Evolutionary conservation across 129 eudicot species (phyloP), one percentile per base, ranked within the genome.

Genomic region (Heracleum sosnowskyi): DNA sequence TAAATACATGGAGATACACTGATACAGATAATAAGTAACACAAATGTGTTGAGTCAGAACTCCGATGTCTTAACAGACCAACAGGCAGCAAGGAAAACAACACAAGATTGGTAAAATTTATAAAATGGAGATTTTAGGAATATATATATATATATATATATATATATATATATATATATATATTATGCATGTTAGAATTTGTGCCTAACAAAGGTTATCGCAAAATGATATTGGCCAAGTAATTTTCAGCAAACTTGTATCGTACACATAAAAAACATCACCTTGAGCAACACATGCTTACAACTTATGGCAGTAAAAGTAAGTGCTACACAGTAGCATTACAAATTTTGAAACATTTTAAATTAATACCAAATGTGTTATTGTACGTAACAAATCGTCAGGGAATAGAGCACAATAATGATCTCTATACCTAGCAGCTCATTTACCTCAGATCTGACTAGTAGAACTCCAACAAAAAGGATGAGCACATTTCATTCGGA

Each of bases 381-480:
- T 45, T 29, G 31, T 44, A 28, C 5, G 77, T 44, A 73, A 26
- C 20, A 44, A 44, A 28, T 28, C 10, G 6, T n/a, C 4, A 73
- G 76, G 4, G 4, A 42, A 44, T 44, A 74, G 24, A 73, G 36
- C 47, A 44, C n/a, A 29, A 42, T 74, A 22, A 72, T 74, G 55
- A 49, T 28, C 37, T 26, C 49, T 44, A 40, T 74, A 74, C 36
- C 77, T 74, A 29, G 60, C 77, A 73, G 60, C 57, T 42, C 60
- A 12, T 49, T 73, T 73, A 73, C 55, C 57, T 73, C 37, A 44
- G 55, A 73, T 73, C 60, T 55, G 11, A n/a, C 34, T 16, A 13
- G 16, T n/a, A 74, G 26, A 22, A 37, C 13, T 4, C 29, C 68
- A n/a, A 60, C 33, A 28, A 4, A 44, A 44, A 74, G 18, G 29